Base-by-base conservation (phyloP, 345 rosid species). In the Psidium guajava region DNA sequence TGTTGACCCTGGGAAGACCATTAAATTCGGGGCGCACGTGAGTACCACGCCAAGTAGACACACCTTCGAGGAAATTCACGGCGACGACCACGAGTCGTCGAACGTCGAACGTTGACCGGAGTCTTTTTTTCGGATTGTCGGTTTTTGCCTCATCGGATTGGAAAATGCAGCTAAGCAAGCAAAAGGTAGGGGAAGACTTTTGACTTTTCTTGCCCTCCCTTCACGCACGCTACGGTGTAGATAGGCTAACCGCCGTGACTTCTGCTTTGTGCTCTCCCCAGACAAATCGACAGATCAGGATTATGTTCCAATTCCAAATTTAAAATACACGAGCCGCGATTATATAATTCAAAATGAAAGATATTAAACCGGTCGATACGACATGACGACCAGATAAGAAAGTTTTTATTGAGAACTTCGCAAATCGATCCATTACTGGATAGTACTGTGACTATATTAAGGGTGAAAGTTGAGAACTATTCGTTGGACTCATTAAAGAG, bases 401-500 rank as follows among this genome's bases (percentile, higher is more conserved):
- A 1, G 16, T 27, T 59, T 11, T 59, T 59, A 6, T 59, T 5
- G 1, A 27, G 40, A 59, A 59, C 15, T 61, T 59, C 27, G 1
- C 40, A 2, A 8, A 27, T 0, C 2, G 0, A 27, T 59, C 21
- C 21, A 14, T 59, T 6, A 15, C 6, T 27, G 8, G 18, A 47
- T 11, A 47, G 7, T 47, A 9, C 50, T 8, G 50, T 8, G 50
- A 59, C 15, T 1, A 21, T 27, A 14, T 5, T 14, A 6, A 14
- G 9, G 4, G 2, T 15, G 2, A 59, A 61, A 59, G 28, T 2
- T 27, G 9, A 27, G 11, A 59, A 59, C 0, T 27, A 3, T 27
- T 27, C 0, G 2, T 6, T 4, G 15, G 36, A 1, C 73, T 27
- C 1, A 0, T 27, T 14, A 0, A 27, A 21, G 25, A 54, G 1